phyloP scores from a whole-genome alignment of 2,329 filamentous ascomycete species.

The Trichoderma koningii region DNA sequence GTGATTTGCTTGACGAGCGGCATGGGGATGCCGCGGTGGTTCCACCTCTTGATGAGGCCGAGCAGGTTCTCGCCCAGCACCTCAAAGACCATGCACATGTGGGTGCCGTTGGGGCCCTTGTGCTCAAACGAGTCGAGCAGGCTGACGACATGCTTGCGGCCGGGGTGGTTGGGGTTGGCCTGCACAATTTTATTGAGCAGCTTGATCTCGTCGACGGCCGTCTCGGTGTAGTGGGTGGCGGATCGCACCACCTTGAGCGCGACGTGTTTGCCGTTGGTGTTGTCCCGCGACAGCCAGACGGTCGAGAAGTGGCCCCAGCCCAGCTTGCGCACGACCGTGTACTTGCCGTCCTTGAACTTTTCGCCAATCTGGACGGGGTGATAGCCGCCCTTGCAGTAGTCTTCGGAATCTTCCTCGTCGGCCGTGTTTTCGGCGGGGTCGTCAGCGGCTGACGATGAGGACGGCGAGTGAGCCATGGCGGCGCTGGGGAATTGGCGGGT shows the following conservation, averaged over 20 bases:
- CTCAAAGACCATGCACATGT: conserved; percentile 99
- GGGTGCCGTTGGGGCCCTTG: conserved; percentile 92
- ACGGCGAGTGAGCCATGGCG: conserved; percentile 71
- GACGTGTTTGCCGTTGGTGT: conserved; percentile 86
- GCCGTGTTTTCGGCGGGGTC: conserved; percentile 88
- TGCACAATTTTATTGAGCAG: conserved; percentile 94
- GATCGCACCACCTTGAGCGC: conserved; percentile 97
- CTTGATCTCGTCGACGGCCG: conserved; percentile 98
- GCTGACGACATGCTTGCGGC: conserved; percentile 92
- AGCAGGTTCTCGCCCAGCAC: conserved; percentile 93
- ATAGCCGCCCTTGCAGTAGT: conserved; percentile 99
- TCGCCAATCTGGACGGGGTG: conserved; percentile 94
- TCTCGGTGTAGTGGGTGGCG: conserved; percentile 97
- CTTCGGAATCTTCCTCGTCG: conserved; percentile 97
- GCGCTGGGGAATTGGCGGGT: conserved; percentile 57
- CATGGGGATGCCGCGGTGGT: conserved; percentile 96
- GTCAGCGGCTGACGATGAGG: conserved; percentile 75
- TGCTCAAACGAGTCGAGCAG: conserved; percentile 96
- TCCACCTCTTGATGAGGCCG: conserved; percentile 97
- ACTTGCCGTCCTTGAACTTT: conserved; percentile 96
- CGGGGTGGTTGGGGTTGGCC: conserved; percentile 91
- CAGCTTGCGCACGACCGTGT: conserved; percentile 92
- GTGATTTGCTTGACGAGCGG: conserved; percentile 97
- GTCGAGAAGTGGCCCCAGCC: conserved; percentile 99
- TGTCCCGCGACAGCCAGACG: conserved; percentile 83